These are phyloP conservation scores for Penicillium malachiteum DNA, from an alignment of 495 filamentous ascomycete species.

Conservation along the genomic window DNA sequence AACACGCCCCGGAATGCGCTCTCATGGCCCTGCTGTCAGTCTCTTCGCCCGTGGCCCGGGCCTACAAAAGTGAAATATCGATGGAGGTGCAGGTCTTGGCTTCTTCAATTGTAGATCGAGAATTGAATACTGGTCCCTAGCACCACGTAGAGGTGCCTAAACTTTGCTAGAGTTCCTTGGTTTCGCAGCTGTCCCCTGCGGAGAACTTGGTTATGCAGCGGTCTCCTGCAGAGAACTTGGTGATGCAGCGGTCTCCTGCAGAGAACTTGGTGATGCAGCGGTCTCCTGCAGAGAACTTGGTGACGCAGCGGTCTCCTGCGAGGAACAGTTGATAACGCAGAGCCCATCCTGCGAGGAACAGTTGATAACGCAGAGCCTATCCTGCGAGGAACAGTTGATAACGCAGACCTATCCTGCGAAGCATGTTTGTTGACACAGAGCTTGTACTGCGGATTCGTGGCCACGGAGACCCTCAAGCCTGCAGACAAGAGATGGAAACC, in stretches of 20 bases:
- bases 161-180: conserved; percentile 2
- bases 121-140: conserved; percentile 3
- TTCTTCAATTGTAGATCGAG: conserved; percentile 1
- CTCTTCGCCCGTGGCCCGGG: neutral
- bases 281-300: neutral
- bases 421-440: neutral
- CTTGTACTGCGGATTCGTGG: too few species aligned
- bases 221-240: neutral
- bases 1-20: neutral
- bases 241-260: neutral
- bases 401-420: neutral
- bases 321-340: too few species aligned
- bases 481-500: conserved; percentile 2
- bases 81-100: conserved; percentile 1
- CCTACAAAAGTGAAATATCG: neutral
- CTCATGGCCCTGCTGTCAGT: neutral
- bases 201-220: neutral
- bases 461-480: conserved; percentile 3
- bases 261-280: neutral
- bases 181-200: conserved; percentile 1
- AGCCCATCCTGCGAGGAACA: neutral
- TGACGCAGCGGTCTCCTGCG: neutral
- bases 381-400: neutral
- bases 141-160: conserved; percentile 1
- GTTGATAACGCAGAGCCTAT: neutral